These are phyloP conservation scores for Cardamine chenopodiifolia DNA, from an alignment of 345 rosid genomes.

Conservation along the genomic window DNA sequence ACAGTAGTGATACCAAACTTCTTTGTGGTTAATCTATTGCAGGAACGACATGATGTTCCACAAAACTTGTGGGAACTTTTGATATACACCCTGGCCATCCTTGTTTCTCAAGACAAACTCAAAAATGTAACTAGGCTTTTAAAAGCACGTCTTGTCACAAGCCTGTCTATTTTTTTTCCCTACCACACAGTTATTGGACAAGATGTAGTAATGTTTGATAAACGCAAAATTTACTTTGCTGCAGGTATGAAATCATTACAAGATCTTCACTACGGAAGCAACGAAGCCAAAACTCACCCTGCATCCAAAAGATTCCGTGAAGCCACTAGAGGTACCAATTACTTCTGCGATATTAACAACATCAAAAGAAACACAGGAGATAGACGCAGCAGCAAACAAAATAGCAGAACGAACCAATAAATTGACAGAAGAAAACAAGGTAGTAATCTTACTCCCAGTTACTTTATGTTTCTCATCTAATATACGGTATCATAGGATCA, in stretches of 20 bases:
- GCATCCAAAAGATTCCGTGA: conserved; percentile 19
- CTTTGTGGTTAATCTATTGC: conserved; percentile 42
- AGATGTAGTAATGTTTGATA: background rate
- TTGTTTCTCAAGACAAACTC: conserved; percentile 63
- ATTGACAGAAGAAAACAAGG: background rate
- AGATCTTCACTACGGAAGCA: conserved; percentile 44
- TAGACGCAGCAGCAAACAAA: conserved; percentile 53
- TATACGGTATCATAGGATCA: no score
- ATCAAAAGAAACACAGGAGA: conserved; percentile 45
- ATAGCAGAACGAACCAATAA: background rate
- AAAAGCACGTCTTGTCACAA: background rate
- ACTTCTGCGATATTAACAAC: conserved; percentile 2
- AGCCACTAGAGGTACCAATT: background rate
- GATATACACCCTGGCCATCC: conserved; percentile 57
- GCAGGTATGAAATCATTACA: conserved; percentile 63
- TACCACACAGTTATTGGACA: background rate
- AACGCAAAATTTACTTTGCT: conserved; percentile 3
- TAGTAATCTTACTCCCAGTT: background rate
- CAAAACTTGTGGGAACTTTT: conserved; percentile 59
- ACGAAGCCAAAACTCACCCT: conserved; percentile 45
- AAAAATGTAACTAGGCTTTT: conserved; percentile 55
- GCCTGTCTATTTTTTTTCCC: no score
- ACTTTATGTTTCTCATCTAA: no score
- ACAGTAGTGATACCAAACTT: no score
- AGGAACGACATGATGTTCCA: conserved; percentile 65